A percentile compares a stretch with the other conserved stretches of the same genome.
phyloP scores from a whole-genome alignment of 331 rosid genomes.

The Quercus phellos region DNA sequence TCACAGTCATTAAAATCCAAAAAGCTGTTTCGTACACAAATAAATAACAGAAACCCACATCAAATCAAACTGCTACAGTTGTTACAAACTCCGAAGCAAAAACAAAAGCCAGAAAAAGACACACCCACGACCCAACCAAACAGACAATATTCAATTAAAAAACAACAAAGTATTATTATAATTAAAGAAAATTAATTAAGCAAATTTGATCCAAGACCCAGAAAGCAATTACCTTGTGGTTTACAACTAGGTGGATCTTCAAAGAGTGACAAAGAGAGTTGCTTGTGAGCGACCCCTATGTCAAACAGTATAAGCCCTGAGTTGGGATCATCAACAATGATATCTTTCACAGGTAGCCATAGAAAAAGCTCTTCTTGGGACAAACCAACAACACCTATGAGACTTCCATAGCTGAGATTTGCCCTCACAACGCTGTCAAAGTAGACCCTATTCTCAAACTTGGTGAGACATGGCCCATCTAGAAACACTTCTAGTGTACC shows the following conservation, averaged over 20 bases:
- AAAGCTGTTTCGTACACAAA: slow-evolving; percentile 25
- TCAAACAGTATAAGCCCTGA: slow-evolving; percentile 78
- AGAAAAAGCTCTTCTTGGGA: slow-evolving; percentile 81
- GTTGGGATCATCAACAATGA: slow-evolving; percentile 64
- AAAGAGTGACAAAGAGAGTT: slow-evolving; percentile 74
- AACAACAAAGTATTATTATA: not conserved
- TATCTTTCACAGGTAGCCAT: slow-evolving; percentile 85
- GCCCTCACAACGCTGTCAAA: slow-evolving; percentile 67
- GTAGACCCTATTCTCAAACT: slow-evolving; percentile 67
- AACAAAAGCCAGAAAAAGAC: not conserved
- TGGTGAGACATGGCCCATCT: slow-evolving; percentile 72
- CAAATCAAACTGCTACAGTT: slow-evolving; percentile 27
- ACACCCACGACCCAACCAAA: not conserved
- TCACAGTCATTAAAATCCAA: slow-evolving; percentile 17
- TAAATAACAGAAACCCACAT: slow-evolving; percentile 21
- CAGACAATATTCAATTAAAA: not conserved
- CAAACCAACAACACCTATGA: slow-evolving; percentile 72
- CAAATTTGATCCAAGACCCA: not conserved
- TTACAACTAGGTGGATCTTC: slow-evolving; percentile 86
- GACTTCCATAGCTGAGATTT: slow-evolving; percentile 78
- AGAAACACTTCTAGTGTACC: slow-evolving; percentile 79
- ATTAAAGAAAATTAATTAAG: not conserved
- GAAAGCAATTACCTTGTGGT: slow-evolving; percentile 44
- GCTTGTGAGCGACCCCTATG: slow-evolving; percentile 81
- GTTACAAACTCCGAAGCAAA: not conserved